These are phyloP conservation scores for Suillus subluteus DNA, from an alignment of 768 basidiomycete species.

Conservation along the genomic window DNA sequence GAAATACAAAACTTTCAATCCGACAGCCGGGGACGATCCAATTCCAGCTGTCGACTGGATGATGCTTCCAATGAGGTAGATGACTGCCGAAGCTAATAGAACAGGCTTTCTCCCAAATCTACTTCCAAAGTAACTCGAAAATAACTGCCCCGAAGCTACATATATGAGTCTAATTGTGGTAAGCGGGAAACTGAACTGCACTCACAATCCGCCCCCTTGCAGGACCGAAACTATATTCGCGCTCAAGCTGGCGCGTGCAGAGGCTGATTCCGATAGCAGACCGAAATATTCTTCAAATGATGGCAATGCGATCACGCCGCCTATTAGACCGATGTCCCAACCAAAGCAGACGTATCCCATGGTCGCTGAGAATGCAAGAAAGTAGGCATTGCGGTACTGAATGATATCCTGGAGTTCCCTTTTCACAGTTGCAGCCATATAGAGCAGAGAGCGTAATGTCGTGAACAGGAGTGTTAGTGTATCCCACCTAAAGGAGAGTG, in stretches of 20 bases:
- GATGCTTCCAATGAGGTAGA: conserved; percentile 39
- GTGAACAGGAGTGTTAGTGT: not conserved
- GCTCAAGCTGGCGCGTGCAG: conserved; percentile 30
- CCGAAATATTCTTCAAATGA: conserved; percentile 41
- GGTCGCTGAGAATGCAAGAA: conserved; percentile 38
- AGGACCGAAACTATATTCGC: conserved; percentile 44
- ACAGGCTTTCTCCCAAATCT: conserved; percentile 41
- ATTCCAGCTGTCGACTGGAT: conserved; percentile 39
- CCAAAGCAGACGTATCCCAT: conserved; percentile 39
- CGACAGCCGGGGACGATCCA: conserved; percentile 29
- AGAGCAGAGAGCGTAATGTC: not conserved
- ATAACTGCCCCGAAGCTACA: conserved; percentile 34
- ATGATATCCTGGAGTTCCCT: conserved; percentile 23
- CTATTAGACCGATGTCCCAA: conserved; percentile 43
- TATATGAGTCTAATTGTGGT: not conserved
- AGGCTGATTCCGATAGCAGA: conserved; percentile 28
- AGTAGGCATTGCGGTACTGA: conserved; percentile 39
- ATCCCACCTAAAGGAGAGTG: not conserved
- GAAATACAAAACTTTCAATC: conserved; percentile 35
- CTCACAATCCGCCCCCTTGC: conserved; percentile 41
- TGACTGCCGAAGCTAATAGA: conserved; percentile 32
- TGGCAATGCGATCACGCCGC: conserved; percentile 39
- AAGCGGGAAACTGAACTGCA: not conserved
- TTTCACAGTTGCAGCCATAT: conserved; percentile 25
- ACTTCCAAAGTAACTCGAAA: conserved; percentile 31